Conservation (phyloP, 306 rosid genomes). For the Crotalaria pallida region DNA sequence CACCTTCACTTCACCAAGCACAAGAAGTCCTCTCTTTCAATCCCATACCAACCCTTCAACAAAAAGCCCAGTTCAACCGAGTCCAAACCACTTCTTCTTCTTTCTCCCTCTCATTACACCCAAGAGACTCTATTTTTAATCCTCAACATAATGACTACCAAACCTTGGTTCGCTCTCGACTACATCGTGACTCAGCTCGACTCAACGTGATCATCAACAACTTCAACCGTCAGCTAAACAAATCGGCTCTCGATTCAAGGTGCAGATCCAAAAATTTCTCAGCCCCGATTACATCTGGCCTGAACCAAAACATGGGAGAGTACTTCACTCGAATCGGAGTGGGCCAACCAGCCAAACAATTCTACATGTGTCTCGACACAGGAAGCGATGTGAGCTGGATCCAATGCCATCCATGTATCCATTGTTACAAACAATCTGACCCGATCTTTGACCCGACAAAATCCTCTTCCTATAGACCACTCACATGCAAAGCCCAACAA, state of each 20-base stretch:
- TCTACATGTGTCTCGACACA: slow-evolving; percentile 57
- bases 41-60: neutral
- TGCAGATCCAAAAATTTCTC: slow-evolving; percentile 34
- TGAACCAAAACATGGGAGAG: slow-evolving; percentile 51
- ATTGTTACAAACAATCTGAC: slow-evolving; percentile 60
- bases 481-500: slow-evolving; percentile 39
- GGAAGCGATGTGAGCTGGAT: slow-evolving; percentile 74
- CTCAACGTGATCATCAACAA: slow-evolving; percentile 42
- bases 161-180: slow-evolving; percentile 31
- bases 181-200: slow-evolving; percentile 45
- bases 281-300: slow-evolving; percentile 45
- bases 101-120: slow-evolving; percentile 28
- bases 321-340: slow-evolving; percentile 59
- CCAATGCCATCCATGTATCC: slow-evolving; percentile 64
- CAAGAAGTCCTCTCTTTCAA: slow-evolving; percentile 30
- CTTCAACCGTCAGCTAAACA: slow-evolving; percentile 35
- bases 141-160: slow-evolving; percentile 35
- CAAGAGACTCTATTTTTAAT: slow-evolving; percentile 33
- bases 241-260: slow-evolving; percentile 29
- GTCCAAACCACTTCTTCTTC: slow-evolving; percentile 11
- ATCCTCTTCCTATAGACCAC: too few relatives aligned
- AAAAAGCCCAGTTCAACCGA: neutral
- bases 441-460: slow-evolving; percentile 47
- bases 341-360: slow-evolving; percentile 40
- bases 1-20: slow-evolving; percentile 35